phyloP scores from a whole-genome alignment of 2,329 filamentous ascomycete genomes.

The Aspergillus cejpii region DNA sequence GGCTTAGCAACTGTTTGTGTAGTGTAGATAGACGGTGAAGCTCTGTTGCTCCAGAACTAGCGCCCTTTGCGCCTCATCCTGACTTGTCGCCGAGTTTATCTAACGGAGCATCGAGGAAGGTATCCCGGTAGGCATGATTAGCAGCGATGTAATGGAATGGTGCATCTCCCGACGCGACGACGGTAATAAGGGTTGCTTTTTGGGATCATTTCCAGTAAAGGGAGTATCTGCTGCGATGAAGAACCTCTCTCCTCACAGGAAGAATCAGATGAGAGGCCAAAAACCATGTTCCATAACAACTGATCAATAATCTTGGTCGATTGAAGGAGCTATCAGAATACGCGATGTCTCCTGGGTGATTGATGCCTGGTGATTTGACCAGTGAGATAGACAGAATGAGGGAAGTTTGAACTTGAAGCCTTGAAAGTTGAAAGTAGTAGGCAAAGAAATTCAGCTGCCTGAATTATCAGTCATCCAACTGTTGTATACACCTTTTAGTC shows the following conservation, averaged over 20 bases:
- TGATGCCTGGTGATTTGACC: too few relatives aligned
- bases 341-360: too few relatives aligned
- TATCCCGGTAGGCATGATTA: slow-evolving; percentile 40
- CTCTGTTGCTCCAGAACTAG: neutral
- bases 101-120: slow-evolving; percentile 48
- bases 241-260: neutral
- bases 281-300: neutral
- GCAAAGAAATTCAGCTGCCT: neutral
- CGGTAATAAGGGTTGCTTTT: slow-evolving; percentile 44
- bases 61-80: neutral
- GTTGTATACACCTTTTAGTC: too few relatives aligned
- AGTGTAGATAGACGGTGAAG: slow-evolving; percentile 35
- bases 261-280: neutral
- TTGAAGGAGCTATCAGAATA: too few relatives aligned
- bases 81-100: too few relatives aligned
- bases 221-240: neutral
- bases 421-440: too few relatives aligned
- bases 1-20: slow-evolving; percentile 60
- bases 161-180: slow-evolving; percentile 45
- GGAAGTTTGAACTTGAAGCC: too few relatives aligned
- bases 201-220: neutral
- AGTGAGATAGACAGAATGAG: neutral
- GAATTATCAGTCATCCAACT: too few relatives aligned
- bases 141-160: slow-evolving; percentile 37
- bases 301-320: too few relatives aligned